A percentile compares a stretch with the other conserved stretches of the same genome.
phyloP scores from a whole-genome alignment of 352 stramenopile genomes.

The Phytophthora agathidicida region DNA sequence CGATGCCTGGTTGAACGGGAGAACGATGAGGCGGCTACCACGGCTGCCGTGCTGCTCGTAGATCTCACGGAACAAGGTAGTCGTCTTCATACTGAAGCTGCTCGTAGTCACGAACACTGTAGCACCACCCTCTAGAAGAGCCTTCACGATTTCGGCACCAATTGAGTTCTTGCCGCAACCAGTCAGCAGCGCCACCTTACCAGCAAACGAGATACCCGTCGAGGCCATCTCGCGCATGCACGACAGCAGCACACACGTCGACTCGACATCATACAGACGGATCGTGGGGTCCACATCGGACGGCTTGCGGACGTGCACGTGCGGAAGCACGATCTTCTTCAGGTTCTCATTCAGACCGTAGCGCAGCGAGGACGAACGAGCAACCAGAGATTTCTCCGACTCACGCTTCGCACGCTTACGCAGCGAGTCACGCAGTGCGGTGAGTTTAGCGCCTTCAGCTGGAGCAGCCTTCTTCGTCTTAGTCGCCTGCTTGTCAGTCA shows the following conservation, averaged over 20 bases:
- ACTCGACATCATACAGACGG: no score
- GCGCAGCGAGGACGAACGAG: slow-evolving; percentile 45
- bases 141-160: no score
- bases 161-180: no score
- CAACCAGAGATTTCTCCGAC: slow-evolving; percentile 33
- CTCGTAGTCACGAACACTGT: slow-evolving; percentile 84
- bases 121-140: slow-evolving; percentile 76
- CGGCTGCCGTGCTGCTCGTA: slow-evolving; percentile 86
- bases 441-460: slow-evolving; percentile 52
- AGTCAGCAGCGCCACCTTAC: no score
- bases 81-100: slow-evolving; percentile 57
- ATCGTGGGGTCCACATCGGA: no score
- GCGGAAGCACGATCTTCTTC: slow-evolving; percentile 58
- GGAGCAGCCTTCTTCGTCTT: slow-evolving; percentile 24
- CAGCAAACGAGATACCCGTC: no score
- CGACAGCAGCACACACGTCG: no score
- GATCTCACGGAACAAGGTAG: slow-evolving; percentile 63
- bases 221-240: no score
- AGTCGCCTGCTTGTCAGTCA: neutral
- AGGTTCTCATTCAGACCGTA: slow-evolving; percentile 56
- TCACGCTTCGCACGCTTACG: slow-evolving; percentile 40
- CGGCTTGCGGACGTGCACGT: slow-evolving; percentile 76
- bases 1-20: slow-evolving; percentile 85
- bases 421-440: slow-evolving; percentile 51
- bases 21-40: no score